phyloP scores from a whole-genome alignment of 2,329 filamentous ascomycete genomes.

The Colletotrichum destructivum region DNA sequence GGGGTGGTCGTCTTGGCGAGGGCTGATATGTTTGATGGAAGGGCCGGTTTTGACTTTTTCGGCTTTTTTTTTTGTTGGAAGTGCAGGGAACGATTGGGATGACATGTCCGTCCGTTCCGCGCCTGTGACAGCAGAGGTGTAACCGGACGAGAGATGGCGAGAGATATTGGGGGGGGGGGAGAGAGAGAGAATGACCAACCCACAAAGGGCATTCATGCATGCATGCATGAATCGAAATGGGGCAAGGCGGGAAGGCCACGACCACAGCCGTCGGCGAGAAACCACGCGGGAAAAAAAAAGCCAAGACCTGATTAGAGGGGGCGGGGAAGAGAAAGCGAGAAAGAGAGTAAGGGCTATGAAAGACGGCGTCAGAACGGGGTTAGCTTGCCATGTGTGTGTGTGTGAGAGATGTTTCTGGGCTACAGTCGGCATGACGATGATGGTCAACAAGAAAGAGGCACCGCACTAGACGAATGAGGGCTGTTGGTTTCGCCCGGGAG shows the following conservation, averaged over 20 bases:
- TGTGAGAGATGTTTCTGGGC: not conserved
- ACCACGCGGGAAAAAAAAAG: constrained; percentile 1
- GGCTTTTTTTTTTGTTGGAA: not conserved
- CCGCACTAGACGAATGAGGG: not conserved
- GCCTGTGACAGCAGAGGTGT: not conserved
- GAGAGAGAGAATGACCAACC: not conserved
- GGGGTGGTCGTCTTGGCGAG: not conserved
- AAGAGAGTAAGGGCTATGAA: not conserved
- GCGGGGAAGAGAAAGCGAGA: not conserved
- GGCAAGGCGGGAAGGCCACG: not conserved
- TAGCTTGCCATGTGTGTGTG: constrained; percentile 11
- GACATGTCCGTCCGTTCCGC: constrained; percentile 26
- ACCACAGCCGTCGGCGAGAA: not conserved
- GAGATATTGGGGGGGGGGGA: too few relatives aligned
- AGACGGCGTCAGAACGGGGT: not conserved
- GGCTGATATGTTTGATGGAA: not conserved
- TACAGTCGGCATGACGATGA: not conserved
- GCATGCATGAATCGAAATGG: not conserved
- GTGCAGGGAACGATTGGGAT: constrained; percentile 26
- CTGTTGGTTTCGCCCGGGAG: constrained; percentile 38
- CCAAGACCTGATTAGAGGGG: not conserved
- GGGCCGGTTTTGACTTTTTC: not conserved
- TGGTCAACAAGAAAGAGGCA: not conserved
- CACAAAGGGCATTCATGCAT: not conserved
- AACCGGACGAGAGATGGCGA: not conserved